Percentiles rank a stretch among this genome's conserved stretches.
These are phyloP conservation scores for Podosphaera leucotricha DNA, from an alignment of 2,329 filamentous ascomycete species.

Conservation along the genomic window DNA sequence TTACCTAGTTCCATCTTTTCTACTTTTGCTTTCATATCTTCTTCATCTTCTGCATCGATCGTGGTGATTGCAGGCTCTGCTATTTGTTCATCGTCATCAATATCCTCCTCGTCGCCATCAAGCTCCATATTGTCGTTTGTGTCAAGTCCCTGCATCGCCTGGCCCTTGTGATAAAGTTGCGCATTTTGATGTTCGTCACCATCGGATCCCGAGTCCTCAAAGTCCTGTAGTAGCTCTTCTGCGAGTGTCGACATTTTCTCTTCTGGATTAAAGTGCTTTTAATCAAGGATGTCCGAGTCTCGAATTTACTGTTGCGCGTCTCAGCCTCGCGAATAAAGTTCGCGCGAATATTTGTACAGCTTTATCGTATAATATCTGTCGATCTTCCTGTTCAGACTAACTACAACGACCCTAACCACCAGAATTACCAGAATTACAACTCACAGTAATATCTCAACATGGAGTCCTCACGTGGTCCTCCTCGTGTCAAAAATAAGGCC, in stretches of 20 bases:
- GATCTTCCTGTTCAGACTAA: no score
- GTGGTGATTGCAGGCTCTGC: conserved; percentile 20
- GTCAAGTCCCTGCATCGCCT: conserved; percentile 6
- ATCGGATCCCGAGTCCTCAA: conserved; percentile 67
- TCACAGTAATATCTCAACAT: conserved; percentile 26
- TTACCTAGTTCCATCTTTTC: conserved; percentile 59
- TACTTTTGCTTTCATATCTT: conserved; percentile 52
- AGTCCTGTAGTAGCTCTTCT: conserved; percentile 80
- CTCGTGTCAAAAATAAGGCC: conserved; percentile 96
- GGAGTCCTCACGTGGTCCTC: conserved; percentile 78
- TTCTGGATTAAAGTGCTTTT: not conserved
- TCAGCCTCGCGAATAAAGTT: not conserved
- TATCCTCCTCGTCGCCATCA: conserved; percentile 35
- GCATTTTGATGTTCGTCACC: conserved; percentile 32
- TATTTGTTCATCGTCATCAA: conserved; percentile 36
- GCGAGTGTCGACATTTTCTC: conserved; percentile 61
- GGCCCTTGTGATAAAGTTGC: not conserved
- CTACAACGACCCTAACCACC: not conserved
- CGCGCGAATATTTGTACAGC: not conserved
- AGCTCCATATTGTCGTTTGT: conserved; percentile 28
- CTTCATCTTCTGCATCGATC: conserved; percentile 32
- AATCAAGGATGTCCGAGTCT: not conserved
- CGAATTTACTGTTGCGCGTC: not conserved
- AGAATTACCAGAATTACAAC: not conserved
- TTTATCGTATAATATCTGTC: no score